These are phyloP conservation scores for Candida stauntonica DNA, from an alignment of 805 yeast species.

Conservation along the genomic window DNA sequence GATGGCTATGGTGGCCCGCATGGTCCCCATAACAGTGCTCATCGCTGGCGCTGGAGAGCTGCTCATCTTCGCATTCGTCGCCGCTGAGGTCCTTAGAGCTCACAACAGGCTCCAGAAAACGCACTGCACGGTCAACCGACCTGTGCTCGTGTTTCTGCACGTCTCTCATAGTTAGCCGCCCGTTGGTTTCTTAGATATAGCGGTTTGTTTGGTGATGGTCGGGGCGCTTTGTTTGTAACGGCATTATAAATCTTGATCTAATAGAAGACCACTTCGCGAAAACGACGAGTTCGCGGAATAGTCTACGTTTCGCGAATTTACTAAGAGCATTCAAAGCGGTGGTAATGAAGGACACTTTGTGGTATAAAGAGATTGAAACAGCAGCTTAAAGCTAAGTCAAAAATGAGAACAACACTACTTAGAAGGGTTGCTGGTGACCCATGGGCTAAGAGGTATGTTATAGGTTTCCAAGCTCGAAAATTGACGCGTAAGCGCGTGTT, in stretches of 20 bases:
- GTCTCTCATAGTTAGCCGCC: neutral
- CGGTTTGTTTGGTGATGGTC: too few relatives aligned
- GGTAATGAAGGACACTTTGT: too few relatives aligned
- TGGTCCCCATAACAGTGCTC: neutral
- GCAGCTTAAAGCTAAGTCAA: too few relatives aligned
- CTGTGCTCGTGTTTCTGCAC: neutral
- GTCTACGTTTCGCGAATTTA: too few relatives aligned
- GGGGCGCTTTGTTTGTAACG: too few relatives aligned
- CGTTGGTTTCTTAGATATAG: too few relatives aligned
- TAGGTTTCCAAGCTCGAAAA: neutral
- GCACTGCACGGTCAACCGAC: neutral
- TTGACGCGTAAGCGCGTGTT: too few relatives aligned
- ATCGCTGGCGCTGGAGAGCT: neutral
- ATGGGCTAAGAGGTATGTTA: conserved; percentile 43
- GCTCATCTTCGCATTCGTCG: neutral
- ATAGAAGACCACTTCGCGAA: too few relatives aligned
- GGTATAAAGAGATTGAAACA: too few relatives aligned
- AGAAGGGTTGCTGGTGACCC: conserved; percentile 35
- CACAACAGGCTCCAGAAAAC: neutral
- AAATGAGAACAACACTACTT: conserved; percentile 20
- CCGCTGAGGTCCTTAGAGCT: neutral
- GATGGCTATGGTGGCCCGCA: neutral
- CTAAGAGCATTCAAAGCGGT: too few relatives aligned
- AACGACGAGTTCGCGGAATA: too few relatives aligned
- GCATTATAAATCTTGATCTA: too few relatives aligned